Evolutionary conservation across 441 rosid genomes (phyloP), one percentile per base, ranked within the genome.

Genomic region (Daphne laureola): DNA sequence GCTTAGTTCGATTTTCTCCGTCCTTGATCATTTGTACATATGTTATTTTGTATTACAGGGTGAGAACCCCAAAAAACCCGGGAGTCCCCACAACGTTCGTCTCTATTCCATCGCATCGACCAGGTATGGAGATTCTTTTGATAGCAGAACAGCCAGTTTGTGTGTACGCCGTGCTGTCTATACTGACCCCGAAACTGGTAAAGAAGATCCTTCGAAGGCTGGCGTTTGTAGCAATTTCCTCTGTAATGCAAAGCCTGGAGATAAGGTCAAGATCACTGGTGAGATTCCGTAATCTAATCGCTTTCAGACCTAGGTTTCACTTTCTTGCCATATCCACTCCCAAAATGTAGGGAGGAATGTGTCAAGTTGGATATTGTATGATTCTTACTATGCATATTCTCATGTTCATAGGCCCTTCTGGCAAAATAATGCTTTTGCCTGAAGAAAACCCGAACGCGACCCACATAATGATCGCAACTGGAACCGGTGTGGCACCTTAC

Each of bases 161-260:
- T 92, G 98, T 64, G 97, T 92, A 11, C 97, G 98, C n/a, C 94
- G 98, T 68, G 96, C 97, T 73, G 77, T 84, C 63, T 92, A 84
- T 63, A 81, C 77, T 67, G 96, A 92, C 65, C 84, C 98, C 35
- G 92, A 83, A 78, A 84, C 87, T 2, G 95, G 96, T 57, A 70
- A 78, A 67, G 98, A 93, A 78, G 97, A 89, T 76, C 86, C 89
- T 56, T 83, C 89, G 38, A 93, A 89, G 76, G 78, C 23, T 54
- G 98, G 98, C 55, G 66, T 87, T 8, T 93, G 98, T 67, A 93
- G 98, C 71, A 93, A 87, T 73, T 93, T 78, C 74, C 79, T 93
- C 45, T 93, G 98, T 79, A 67, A 81, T 74, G 62, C 92, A 48
- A 93, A 89, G 75, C 79, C 97, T 7, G 98, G 98, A 43, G 98